Evolutionary conservation across 495 filamentous ascomycete species (phyloP).

Genomic region (Aspergillus baeticus): DNA sequence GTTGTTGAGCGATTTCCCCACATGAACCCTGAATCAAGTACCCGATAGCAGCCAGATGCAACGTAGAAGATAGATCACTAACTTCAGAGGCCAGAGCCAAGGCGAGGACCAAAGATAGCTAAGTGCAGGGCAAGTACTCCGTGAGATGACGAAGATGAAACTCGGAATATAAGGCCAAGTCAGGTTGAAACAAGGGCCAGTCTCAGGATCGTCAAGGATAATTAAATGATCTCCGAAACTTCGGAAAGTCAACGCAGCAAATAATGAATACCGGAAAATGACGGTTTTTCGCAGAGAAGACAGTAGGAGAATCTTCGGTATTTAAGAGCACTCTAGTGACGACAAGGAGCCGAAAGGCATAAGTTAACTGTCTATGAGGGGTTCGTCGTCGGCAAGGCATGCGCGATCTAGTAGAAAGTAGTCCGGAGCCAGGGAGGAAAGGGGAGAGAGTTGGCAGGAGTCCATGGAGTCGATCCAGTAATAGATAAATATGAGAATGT

Average conservation of each 20-base stretch:
- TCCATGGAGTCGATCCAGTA: neutral
- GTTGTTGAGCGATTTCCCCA: neutral
- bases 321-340: neutral
- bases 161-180: slow-evolving; percentile 7
- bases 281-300: neutral
- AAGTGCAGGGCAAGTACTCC: slow-evolving; percentile 5
- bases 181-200: slow-evolving; percentile 9
- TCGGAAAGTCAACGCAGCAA: neutral
- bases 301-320: neutral
- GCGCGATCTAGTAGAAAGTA: slow-evolving; percentile 5
- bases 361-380: slow-evolving; percentile 1
- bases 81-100: neutral
- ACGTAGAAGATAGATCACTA: too few relatives aligned
- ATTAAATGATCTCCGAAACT: neutral
- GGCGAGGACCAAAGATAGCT: neutral
- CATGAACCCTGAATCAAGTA: neutral
- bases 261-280: neutral
- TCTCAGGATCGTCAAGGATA: neutral
- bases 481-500: neutral
- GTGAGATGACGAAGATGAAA: slow-evolving; percentile 6
- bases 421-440: slow-evolving; percentile 1
- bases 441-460: neutral
- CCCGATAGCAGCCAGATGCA: neutral
- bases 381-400: slow-evolving; percentile 1
- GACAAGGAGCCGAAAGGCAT: neutral